Conservation (phyloP, 768 basidiomycete species). For the Podaxis sp. region DNA sequence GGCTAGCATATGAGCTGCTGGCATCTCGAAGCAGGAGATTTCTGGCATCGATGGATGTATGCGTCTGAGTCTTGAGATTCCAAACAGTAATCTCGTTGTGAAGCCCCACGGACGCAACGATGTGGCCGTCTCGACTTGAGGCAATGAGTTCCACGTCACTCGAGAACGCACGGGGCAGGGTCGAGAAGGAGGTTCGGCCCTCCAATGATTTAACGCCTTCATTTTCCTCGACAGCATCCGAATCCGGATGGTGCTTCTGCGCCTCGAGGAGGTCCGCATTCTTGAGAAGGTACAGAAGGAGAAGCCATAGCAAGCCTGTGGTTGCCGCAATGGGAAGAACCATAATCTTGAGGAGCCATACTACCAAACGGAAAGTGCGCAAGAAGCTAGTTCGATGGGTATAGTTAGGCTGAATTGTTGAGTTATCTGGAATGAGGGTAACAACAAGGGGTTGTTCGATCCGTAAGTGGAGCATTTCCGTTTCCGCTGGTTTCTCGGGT, state of each 20-base stretch:
- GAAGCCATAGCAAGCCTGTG: slow-evolving; percentile 63
- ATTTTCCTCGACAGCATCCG: slow-evolving; percentile 27
- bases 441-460: slow-evolving; percentile 78
- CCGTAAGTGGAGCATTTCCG: slow-evolving; percentile 61
- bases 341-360: slow-evolving; percentile 82
- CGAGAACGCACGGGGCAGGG: slow-evolving; percentile 74
- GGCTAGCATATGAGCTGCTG: slow-evolving; percentile 42
- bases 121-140: slow-evolving; percentile 59
- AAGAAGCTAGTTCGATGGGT: slow-evolving; percentile 39
- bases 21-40: slow-evolving; percentile 47
- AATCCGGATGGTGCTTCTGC: slow-evolving; percentile 59
- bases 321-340: slow-evolving; percentile 81
- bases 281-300: slow-evolving; percentile 85
- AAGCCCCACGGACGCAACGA: slow-evolving; percentile 68
- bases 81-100: slow-evolving; percentile 77
- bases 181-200: slow-evolving; percentile 50
- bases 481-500: slow-evolving; percentile 47
- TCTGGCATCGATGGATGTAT: slow-evolving; percentile 45
- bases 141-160: slow-evolving; percentile 83
- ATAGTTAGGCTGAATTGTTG: slow-evolving; percentile 20
- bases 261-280: slow-evolving; percentile 89
- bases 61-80: slow-evolving; percentile 40
- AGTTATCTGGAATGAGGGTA: slow-evolving; percentile 48
- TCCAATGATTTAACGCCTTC: slow-evolving; percentile 32
- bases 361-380: slow-evolving; percentile 48